These are phyloP conservation scores for Colletotrichum tropicale DNA, from an alignment of 2,329 filamentous ascomycete species.

Conservation along the genomic window DNA sequence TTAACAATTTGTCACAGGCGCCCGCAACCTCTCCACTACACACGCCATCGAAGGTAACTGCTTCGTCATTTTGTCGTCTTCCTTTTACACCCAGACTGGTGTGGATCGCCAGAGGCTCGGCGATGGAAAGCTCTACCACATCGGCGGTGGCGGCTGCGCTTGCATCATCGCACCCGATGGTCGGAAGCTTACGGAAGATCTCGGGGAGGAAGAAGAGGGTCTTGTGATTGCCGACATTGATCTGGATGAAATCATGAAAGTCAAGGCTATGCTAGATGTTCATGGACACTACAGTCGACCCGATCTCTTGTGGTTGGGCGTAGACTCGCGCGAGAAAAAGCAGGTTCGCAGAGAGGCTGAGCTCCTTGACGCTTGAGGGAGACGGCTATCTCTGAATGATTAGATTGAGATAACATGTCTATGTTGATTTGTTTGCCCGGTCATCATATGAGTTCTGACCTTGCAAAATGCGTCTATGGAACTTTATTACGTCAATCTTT, in stretches of 20 bases:
- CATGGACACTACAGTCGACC: background rate
- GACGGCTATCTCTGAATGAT: fast-evolving
- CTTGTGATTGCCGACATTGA: background rate
- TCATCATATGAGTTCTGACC: background rate
- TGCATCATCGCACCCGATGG: background rate
- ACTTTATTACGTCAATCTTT: background rate
- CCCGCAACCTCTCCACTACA: background rate
- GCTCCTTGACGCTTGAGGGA: background rate
- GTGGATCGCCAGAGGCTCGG: background rate
- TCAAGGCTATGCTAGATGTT: background rate
- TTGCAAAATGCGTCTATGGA: background rate
- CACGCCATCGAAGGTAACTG: background rate
- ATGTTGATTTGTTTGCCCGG: background rate
- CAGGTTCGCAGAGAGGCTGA: background rate
- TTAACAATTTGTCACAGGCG: background rate
- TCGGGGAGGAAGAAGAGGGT: background rate
- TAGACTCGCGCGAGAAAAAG: background rate
- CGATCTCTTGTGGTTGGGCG: background rate
- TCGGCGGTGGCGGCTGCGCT: background rate
- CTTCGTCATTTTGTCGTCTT: background rate
- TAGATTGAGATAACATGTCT: background rate
- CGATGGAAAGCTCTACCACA: background rate
- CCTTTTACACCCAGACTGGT: background rate
- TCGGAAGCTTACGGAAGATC: background rate
- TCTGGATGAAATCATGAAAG: background rate